phyloP scores from a whole-genome alignment of 306 rosid species.

The Lotus japonicus region DNA sequence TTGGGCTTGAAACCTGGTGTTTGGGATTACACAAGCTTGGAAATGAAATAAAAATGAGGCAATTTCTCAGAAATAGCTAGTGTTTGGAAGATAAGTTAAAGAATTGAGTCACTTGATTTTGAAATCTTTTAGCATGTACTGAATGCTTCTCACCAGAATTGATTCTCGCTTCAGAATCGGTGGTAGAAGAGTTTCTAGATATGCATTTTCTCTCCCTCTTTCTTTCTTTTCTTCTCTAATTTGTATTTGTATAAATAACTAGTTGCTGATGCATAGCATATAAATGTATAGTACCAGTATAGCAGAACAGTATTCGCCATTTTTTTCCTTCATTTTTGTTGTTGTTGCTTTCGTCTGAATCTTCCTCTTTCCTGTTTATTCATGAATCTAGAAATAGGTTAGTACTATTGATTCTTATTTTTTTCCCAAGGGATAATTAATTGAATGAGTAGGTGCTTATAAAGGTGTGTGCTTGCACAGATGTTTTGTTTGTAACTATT shows the following conservation, averaged over 20 bases:
- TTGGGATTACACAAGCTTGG: conserved; percentile 81
- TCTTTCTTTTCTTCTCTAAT: conserved; percentile 18
- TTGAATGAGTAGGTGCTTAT: too few relatives aligned
- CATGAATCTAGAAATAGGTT: background rate
- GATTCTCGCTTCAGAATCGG: too few relatives aligned
- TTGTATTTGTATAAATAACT: conserved; percentile 48
- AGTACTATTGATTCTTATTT: background rate
- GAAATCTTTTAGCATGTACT: background rate
- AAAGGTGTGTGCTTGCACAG: too few relatives aligned
- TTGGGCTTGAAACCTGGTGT: conserved; percentile 65
- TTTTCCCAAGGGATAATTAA: too few relatives aligned
- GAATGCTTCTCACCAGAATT: too few relatives aligned
- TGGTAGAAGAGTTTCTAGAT: too few relatives aligned
- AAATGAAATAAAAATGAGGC: conserved; percentile 49
- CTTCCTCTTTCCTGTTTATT: background rate
- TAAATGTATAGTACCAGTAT: conserved; percentile 44
- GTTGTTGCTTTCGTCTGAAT: background rate
- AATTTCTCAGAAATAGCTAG: background rate
- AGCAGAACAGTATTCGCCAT: conserved; percentile 36
- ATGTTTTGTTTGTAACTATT: too few relatives aligned
- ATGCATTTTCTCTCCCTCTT: background rate
- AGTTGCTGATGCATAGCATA: conserved; percentile 33
- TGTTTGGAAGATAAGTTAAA: background rate
- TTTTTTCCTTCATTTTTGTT: background rate
- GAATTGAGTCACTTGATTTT: conserved; percentile 2